A percentile compares a stretch with the other conserved stretches of the same genome.
These are phyloP conservation scores for Talaromyces albobiverticillius DNA, from an alignment of 2,329 filamentous ascomycete species.

Conservation along the genomic window DNA sequence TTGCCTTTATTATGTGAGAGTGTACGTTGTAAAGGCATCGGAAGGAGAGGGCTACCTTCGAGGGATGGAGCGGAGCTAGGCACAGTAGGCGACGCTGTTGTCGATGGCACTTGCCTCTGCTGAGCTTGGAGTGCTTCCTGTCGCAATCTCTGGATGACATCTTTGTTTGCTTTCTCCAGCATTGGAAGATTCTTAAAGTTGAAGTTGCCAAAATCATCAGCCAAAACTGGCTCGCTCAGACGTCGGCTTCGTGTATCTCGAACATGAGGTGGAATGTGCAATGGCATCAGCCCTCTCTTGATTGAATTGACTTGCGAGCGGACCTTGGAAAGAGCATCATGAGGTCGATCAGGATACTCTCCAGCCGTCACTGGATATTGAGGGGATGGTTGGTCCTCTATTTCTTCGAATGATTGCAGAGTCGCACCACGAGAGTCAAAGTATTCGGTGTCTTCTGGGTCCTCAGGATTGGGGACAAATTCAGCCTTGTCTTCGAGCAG, in stretches of 20 bases:
- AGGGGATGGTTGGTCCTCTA: slow-evolving; percentile 82
- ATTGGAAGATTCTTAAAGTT: slow-evolving; percentile 97
- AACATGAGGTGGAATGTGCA: slow-evolving; percentile 95
- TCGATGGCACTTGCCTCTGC: slow-evolving; percentile 45
- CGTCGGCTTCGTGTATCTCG: slow-evolving; percentile 83
- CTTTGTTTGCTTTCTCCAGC: slow-evolving; percentile 96
- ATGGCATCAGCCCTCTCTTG: slow-evolving; percentile 88
- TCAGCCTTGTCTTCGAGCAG: slow-evolving; percentile 93
- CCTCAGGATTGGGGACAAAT: slow-evolving; percentile 87
- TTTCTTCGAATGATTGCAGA: slow-evolving; percentile 89
- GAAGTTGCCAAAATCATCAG: slow-evolving; percentile 95
- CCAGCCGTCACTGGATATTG: slow-evolving; percentile 65
- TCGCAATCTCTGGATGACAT: slow-evolving; percentile 93
- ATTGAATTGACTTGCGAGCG: slow-evolving; percentile 81
- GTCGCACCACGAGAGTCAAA: slow-evolving; percentile 92
- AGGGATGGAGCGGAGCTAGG: slow-evolving; percentile 63
- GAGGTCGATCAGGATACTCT: slow-evolving; percentile 84
- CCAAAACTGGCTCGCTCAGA: slow-evolving; percentile 81
- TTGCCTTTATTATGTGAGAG: slow-evolving; percentile 80
- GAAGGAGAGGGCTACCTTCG: slow-evolving; percentile 80
- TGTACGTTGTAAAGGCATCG: slow-evolving; percentile 76
- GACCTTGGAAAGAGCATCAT: slow-evolving; percentile 89
- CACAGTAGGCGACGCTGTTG: slow-evolving; percentile 26
- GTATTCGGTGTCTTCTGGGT: slow-evolving; percentile 97
- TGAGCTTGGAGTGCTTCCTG: slow-evolving; percentile 80